These are phyloP conservation scores for Amauroascus verrucosus DNA, from an alignment of 2,329 filamentous ascomycete species.

Conservation along the genomic window DNA sequence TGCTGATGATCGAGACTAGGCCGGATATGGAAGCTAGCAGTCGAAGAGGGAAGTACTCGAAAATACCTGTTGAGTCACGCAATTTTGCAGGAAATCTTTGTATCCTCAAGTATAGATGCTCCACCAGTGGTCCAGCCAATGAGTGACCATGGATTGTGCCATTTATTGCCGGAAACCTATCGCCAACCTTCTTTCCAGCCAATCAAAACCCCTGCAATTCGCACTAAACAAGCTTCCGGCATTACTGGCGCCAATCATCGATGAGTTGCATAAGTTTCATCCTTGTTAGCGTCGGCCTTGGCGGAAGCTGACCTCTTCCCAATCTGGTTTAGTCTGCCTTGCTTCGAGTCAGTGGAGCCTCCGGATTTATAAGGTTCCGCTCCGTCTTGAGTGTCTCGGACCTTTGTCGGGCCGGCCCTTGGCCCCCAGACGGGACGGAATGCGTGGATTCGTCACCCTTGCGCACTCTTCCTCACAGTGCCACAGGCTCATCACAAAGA, in stretches of 20 bases:
- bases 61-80: not conserved
- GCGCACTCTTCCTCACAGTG: too few relatives aligned
- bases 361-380: not conserved
- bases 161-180: conserved; percentile 3
- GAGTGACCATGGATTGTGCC: not conserved
- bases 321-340: not conserved
- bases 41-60: not conserved
- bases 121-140: not conserved
- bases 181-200: not conserved
- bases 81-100: not conserved
- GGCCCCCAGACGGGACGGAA: too few relatives aligned
- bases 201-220: not conserved
- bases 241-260: conserved; percentile 1
- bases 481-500: too few relatives aligned
- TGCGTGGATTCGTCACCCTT: too few relatives aligned
- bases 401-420: too few relatives aligned
- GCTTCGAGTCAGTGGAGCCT: not conserved
- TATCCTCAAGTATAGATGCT: not conserved
- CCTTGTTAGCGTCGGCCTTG: not conserved
- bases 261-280: not conserved
- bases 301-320: not conserved
- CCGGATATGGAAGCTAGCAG: not conserved
- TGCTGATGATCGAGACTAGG: not conserved
- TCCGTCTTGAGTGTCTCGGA: not conserved
- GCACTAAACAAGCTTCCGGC: not conserved